Evolutionary conservation across 129 eudicot species (phyloP), one percentile per base, ranked within the genome.

Genomic region (Flaveria brownii): DNA sequence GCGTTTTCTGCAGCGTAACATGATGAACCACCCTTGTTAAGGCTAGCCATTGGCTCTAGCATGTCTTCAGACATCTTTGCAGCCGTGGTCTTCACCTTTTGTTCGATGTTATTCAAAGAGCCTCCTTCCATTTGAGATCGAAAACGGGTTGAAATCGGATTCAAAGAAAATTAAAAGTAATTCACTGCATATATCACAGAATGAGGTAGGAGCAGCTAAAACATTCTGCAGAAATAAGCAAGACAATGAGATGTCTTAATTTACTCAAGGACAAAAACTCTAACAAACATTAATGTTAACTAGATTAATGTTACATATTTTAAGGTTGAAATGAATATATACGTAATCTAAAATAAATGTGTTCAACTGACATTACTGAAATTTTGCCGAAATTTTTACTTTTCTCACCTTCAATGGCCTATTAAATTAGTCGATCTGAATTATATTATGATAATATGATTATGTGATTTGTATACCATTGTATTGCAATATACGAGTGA

Each of bases 351-450:
- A 12, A 68, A 68, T 68, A 41, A 20, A 68, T 68, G 23, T 18
- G 73, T 68, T 68, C 73, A 68, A 45, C 56, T 66, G 11, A 45
- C 18, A 20, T 42, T 68, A 49, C 20, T 68, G 56, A 68, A 36
- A 36, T 36, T 7, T 5, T 36, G 41, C 41, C 41, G 41, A 36
- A 5, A 36, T 0, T 36, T 5, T 36, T 36, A 36, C 41, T 36
- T 36, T 36, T 36, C 41, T 55, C 61, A 55, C 2, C 26, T 55
- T 55, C 26, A 55, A 55, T 55, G 20, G 25, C 61, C 61, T 0
- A 55, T 13, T 55, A 55, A 55, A 54, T n/a, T n/a, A n/a, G n/a
- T n/a, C n/a, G n/a, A 1, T 54, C 60, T 54, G 23, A 11, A 54
- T 7, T 6, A 6, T 55, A 55, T 55, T 55, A n/a, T 55, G 61